Base-by-base conservation (phyloP, 768 basidiomycete species). In the Phaffia australis region DNA sequence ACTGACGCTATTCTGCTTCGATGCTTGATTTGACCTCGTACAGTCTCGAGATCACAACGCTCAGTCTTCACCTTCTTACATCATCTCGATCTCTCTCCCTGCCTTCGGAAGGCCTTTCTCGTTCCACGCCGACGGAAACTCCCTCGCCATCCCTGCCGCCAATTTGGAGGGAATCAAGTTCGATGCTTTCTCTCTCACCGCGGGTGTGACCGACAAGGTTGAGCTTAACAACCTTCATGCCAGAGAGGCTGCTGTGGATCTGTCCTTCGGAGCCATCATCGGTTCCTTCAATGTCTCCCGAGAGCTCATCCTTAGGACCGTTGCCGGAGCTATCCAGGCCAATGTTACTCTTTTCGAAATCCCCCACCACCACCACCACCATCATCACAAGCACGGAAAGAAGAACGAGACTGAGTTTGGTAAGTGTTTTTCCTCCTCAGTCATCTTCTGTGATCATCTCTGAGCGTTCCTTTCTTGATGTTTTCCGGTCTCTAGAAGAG, bases 221-320 rank as follows among this genome's bases (percentile, higher is more conserved):
- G 18, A 48, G 14, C 30, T 67, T 55, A 35, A 67, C 60, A 48
- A 67, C 66, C 60, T 67, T 7, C 46, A 62, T 23, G 66, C 66
- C 27, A 32, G 58, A 32, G 30, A 60, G 46, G 60, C 29, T 30
- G 32, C 54, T 27, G 49, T 67, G 18, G 42, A 49, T 16, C 52
- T 67, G n/a, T n/a, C 60, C 18, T 47, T 61, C 16, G 66, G 66
- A 25, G 55, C 42, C n/a, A 62, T 67, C 47, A 21, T 46, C 15
- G 66, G 66, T n/a, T 62, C 66, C 23, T 67, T 67, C 66, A 62
- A 67, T 49, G 66, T 67, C 55, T 62, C 60, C 19, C 35, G 48
- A 42, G 60, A 62, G 55, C 59, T 67, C 27, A 27, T 62, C 47
- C 60, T 67, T 29, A 21, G 2, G 27, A 67, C 66, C 9, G 29